Evolutionary conservation across 768 basidiomycete species (phyloP), one percentile per base, ranked within the genome.

Genomic region (Suillus occidentalis): DNA sequence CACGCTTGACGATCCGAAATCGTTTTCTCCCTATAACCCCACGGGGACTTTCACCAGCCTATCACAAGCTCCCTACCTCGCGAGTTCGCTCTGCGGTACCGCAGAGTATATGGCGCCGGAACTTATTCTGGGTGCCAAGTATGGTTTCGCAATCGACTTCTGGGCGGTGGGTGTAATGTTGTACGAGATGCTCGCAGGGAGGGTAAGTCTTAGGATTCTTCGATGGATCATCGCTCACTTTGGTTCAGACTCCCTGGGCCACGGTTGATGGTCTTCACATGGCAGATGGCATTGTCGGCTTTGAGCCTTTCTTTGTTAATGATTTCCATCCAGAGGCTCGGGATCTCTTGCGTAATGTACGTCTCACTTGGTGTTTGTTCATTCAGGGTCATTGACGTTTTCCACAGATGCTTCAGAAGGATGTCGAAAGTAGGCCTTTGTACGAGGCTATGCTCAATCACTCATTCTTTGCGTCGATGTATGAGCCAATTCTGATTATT

Each of bases 101-200:
- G 7, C 57, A 12, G 45, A 43, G 18, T 66, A 66, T 13, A 66
- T 66, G 65, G 67, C 67, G 40, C 67, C 67, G 7, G 67, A 67
- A 65, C 47, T 67, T 22, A 63, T 65, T 3, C 6, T 53, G 13
- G 39, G 45, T 22, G 12, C 22, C 14, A 25, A 39, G 31, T 67
- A 67, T 37, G 56, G 67, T 22, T 67, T 67, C 10, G 61, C 52
- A 13, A 61, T 67, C n/a, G 67, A 67, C 39, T 67, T 63, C n/a
- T 67, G 67, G 67, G 67, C 67, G 1, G 42, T 65, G 10, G 67
- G 65, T 16, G 31, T 67, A 20, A 66, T 66, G 20, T 28, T 67
- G 31, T 66, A 66, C 31, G 61, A 63, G 57, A 67, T 67, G 67
- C 55, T 67, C 10, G 12, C 37, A 2, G 67, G 67, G 25, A 42